These are phyloP conservation scores for Taphrina communis DNA, from an alignment of 1,139 yeast genomes.

Conservation along the genomic window DNA sequence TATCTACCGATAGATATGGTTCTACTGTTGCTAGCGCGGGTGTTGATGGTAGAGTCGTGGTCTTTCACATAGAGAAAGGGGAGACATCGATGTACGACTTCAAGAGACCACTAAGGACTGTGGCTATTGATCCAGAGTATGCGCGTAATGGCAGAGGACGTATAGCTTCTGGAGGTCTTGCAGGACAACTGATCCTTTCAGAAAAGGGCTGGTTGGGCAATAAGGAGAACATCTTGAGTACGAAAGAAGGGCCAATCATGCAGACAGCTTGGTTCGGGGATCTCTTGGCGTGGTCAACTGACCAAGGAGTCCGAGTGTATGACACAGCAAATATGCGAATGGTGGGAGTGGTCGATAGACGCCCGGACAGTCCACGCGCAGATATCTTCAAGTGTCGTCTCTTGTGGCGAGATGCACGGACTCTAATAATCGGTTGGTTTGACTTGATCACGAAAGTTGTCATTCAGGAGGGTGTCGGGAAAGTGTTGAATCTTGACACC, in stretches of 20 bases:
- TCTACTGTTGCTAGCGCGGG: slow-evolving; percentile 42
- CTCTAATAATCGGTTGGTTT: slow-evolving; percentile 84
- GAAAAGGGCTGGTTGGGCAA: slow-evolving; percentile 87
- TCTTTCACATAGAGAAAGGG: slow-evolving; percentile 20
- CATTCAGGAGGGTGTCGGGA: slow-evolving; percentile 49
- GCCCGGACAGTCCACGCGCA: slow-evolving; percentile 68
- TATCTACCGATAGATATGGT: slow-evolving; percentile 56
- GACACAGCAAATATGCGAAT: slow-evolving; percentile 45
- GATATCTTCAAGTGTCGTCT: slow-evolving; percentile 86
- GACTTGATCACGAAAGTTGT: slow-evolving; percentile 75
- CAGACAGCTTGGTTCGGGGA: slow-evolving; percentile 68
- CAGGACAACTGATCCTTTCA: slow-evolving; percentile 78
- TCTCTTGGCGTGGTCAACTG: slow-evolving; percentile 82
- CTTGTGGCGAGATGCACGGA: slow-evolving; percentile 68
- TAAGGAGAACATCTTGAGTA: slow-evolving; percentile 70
- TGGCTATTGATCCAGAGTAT: slow-evolving; percentile 77
- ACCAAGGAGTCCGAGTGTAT: slow-evolving; percentile 54
- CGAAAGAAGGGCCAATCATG: slow-evolving; percentile 74
- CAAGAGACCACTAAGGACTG: slow-evolving; percentile 86
- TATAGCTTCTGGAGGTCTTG: slow-evolving; percentile 80
- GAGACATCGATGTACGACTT: slow-evolving; percentile 61
- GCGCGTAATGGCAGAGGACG: slow-evolving; percentile 62
- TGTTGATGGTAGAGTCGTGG: slow-evolving; percentile 42
- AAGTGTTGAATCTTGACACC: slow-evolving; percentile 27
- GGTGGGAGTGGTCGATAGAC: slow-evolving; percentile 57